Evolutionary conservation across 1,284 basidiomycete species (phyloP).

Genomic region (Moesziomyces sp.): DNA sequence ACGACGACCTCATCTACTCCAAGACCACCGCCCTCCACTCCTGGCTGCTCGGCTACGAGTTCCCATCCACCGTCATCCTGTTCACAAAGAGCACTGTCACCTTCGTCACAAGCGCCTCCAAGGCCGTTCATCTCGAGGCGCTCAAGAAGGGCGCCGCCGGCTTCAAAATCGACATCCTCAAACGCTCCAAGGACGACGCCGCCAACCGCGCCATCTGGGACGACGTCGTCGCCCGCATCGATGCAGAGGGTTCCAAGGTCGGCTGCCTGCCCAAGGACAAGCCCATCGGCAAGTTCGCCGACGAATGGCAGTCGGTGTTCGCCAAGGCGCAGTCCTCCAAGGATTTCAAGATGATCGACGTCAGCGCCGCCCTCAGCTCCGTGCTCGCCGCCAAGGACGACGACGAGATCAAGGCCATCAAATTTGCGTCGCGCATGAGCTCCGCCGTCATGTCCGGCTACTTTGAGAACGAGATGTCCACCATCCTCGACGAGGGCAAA

Average conservation of each 20-base stretch:
- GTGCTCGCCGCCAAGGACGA: conserved; percentile 88
- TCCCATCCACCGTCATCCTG: conserved; percentile 89
- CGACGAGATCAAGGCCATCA: conserved; percentile 74
- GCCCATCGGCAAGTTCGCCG: conserved; percentile 80
- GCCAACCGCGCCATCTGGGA: conserved; percentile 67
- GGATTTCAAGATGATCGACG: conserved; percentile 78
- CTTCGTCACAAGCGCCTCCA: conserved; percentile 87
- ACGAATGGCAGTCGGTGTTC: conserved; percentile 77
- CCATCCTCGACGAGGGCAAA: conserved; percentile 88
- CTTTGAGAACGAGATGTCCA: conserved; percentile 86
- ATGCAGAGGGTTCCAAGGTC: conserved; percentile 34
- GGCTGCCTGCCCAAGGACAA: conserved; percentile 78
- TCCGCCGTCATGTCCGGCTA: conserved; percentile 87
- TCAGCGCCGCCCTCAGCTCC: conserved; percentile 79
- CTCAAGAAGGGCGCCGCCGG: conserved; percentile 43
- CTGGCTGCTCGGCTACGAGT: conserved; percentile 95
- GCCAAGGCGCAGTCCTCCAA: conserved; percentile 51
- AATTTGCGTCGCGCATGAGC: conserved; percentile 79
- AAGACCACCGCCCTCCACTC: conserved; percentile 70
- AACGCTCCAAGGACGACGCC: conserved; percentile 68
- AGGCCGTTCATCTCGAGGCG: conserved; percentile 70
- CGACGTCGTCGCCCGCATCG: conserved; percentile 49
- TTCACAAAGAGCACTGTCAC: conserved; percentile 78
- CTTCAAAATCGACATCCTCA: conserved; percentile 67
- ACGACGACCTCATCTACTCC: conserved; percentile 53